These are phyloP conservation scores for Globisporangium recalcitrans DNA, from an alignment of 352 stramenopile species.

Conservation along the genomic window DNA sequence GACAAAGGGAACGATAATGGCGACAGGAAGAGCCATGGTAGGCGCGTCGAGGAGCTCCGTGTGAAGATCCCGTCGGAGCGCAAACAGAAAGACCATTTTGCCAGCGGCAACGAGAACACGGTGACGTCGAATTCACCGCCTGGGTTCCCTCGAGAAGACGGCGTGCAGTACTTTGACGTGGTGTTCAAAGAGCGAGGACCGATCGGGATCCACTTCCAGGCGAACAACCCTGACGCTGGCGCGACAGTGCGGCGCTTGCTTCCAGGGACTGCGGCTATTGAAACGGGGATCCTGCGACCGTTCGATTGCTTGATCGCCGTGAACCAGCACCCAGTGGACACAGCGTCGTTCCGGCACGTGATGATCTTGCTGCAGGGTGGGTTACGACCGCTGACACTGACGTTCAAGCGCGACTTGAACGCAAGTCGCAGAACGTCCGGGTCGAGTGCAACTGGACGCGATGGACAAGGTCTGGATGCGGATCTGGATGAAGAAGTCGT, in stretches of 20 bases:
- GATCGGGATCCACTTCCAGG: conserved; percentile 83
- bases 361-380: conserved; percentile 81
- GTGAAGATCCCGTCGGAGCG: conserved; percentile 12
- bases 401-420: conserved; percentile 52
- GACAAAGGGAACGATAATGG: neutral
- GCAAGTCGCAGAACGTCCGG: neutral
- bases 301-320: conserved; percentile 74
- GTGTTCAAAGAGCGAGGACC: conserved; percentile 66
- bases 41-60: neutral
- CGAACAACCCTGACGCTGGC: conserved; percentile 58
- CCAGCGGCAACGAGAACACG: conserved; percentile 12
- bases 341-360: conserved; percentile 69
- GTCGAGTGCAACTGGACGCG: neutral
- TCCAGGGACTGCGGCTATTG: conserved; percentile 48
- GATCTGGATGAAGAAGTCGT: conserved; percentile 61
- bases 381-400: conserved; percentile 67
- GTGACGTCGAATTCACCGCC: neutral
- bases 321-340: conserved; percentile 64
- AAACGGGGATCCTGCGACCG: conserved; percentile 40
- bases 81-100: conserved; percentile 1
- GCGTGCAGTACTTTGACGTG: conserved; percentile 43
- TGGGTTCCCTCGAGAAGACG: conserved; percentile 3
- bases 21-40: neutral
- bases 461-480: neutral
- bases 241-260: conserved; percentile 58